A percentile compares a stretch with the other conserved stretches of the same genome.
These are phyloP conservation scores for Malus hybrid DNA, from an alignment of 331 rosid genomes.

Conservation along the genomic window DNA sequence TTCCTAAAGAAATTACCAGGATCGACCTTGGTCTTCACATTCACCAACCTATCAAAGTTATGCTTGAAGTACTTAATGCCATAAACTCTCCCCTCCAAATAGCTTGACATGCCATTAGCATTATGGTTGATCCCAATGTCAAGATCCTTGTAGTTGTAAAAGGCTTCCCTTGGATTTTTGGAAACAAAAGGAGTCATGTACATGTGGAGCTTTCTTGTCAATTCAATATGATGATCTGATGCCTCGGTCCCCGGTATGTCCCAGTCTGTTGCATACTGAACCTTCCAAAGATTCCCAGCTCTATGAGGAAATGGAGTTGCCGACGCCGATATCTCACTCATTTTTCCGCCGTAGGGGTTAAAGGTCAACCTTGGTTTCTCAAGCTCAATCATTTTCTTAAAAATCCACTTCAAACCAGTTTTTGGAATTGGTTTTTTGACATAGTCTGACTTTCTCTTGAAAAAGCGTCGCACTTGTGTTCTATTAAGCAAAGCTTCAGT, in stretches of 20 bases:
- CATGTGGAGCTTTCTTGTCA: conserved; percentile 18
- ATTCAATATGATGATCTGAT: neutral
- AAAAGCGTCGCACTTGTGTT: neutral
- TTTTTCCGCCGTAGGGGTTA: conserved; percentile 51
- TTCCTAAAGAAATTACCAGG: conserved; percentile 38
- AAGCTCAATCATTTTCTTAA: conserved; percentile 21
- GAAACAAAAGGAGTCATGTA: conserved; percentile 37
- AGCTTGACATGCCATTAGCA: conserved; percentile 6
- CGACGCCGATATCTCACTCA: conserved; percentile 17
- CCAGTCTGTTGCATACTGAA: conserved; percentile 36
- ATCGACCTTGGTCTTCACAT: conserved; percentile 32
- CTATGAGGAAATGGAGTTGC: conserved; percentile 51
- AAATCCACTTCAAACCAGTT: conserved; percentile 18
- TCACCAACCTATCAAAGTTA: conserved; percentile 32
- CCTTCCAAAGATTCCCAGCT: conserved; percentile 35
- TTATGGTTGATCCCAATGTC: conserved; percentile 41
- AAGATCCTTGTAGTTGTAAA: conserved; percentile 43
- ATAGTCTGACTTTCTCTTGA: conserved; percentile 38
- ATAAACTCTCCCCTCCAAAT: conserved; percentile 9
- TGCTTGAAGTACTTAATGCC: conserved; percentile 32
- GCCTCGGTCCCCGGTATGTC: neutral
- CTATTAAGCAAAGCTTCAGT: conserved; percentile 16
- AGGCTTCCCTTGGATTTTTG: conserved; percentile 30
- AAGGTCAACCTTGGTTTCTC: conserved; percentile 26
- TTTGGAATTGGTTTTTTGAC: conserved; percentile 39